Conservation (phyloP, 2,329 filamentous ascomycete genomes). For the Talaromyces islandicus region DNA sequence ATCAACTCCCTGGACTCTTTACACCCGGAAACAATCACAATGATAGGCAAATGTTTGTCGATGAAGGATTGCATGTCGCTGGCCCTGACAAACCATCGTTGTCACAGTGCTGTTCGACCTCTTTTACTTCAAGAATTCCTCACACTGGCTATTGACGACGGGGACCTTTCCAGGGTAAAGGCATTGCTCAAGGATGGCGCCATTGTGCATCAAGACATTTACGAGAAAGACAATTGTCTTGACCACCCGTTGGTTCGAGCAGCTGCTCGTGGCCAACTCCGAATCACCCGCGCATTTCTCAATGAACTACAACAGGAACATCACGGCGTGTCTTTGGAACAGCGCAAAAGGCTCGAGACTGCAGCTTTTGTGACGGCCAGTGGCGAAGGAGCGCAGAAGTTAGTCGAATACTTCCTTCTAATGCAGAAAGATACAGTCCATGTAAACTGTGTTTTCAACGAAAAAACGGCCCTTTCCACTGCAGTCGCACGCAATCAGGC, state of each 20-base stretch:
- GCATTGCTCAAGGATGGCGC: background rate
- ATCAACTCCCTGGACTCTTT: background rate
- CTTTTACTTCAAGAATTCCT: background rate
- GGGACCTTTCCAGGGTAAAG: background rate
- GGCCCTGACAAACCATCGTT: background rate
- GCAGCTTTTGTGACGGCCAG: background rate
- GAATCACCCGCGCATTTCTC: background rate
- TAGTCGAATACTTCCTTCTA: background rate
- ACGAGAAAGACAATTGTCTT: background rate
- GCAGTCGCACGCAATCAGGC: background rate
- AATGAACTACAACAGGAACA: background rate
- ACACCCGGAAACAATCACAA: background rate
- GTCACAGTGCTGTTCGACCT: background rate
- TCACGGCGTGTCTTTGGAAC: background rate
- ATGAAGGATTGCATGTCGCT: background rate
- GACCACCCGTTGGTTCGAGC: background rate
- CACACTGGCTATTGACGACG: background rate
- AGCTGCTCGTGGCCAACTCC: background rate
- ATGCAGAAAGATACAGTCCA: background rate
- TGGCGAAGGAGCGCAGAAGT: background rate
- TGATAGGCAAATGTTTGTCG: background rate
- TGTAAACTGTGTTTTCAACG: background rate
- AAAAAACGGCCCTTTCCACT: background rate
- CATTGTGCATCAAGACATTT: background rate
- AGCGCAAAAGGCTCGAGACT: background rate